phyloP scores from a whole-genome alignment of 306 rosid species.

The Cyclanthera cordifolia region DNA sequence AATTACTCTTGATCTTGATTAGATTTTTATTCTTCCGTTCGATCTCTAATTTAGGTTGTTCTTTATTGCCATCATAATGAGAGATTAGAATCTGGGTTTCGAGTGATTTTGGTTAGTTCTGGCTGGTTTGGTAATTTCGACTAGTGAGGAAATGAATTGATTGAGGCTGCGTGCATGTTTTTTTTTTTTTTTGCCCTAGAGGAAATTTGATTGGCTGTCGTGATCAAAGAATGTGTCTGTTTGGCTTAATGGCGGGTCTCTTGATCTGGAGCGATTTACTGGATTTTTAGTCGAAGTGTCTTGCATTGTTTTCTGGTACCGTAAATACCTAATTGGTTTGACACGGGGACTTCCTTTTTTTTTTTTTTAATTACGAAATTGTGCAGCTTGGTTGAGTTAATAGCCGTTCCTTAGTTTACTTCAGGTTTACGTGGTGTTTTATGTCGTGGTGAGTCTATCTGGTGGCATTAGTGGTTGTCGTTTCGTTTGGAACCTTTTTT shows the following conservation, averaged over 20 bases:
- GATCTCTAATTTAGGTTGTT: no score
- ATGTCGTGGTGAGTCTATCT: not conserved
- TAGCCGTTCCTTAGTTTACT: not conserved
- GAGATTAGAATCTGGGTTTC: no score
- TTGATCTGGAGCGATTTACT: conserved; percentile 13
- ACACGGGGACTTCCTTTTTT: not conserved
- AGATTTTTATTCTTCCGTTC: no score
- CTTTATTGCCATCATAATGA: no score
- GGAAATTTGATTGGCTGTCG: not conserved
- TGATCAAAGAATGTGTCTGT: not conserved
- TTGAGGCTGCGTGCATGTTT: no score
- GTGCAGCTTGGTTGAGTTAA: not conserved
- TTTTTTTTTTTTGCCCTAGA: conserved; percentile 8
- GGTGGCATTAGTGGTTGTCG: not conserved
- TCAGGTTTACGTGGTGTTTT: not conserved
- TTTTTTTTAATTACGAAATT: not conserved
- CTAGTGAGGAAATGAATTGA: no score
- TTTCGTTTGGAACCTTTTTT: not conserved
- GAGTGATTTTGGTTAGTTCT: no score
- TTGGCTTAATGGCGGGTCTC: conserved; percentile 2
- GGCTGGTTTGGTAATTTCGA: no score
- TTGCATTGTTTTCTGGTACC: conserved; percentile 1
- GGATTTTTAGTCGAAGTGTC: not conserved
- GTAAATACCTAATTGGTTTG: not conserved
- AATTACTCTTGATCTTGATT: not conserved